These are phyloP conservation scores for Xylariomycetidae sp. DNA, from an alignment of 2,329 filamentous ascomycete species.

Conservation along the genomic window DNA sequence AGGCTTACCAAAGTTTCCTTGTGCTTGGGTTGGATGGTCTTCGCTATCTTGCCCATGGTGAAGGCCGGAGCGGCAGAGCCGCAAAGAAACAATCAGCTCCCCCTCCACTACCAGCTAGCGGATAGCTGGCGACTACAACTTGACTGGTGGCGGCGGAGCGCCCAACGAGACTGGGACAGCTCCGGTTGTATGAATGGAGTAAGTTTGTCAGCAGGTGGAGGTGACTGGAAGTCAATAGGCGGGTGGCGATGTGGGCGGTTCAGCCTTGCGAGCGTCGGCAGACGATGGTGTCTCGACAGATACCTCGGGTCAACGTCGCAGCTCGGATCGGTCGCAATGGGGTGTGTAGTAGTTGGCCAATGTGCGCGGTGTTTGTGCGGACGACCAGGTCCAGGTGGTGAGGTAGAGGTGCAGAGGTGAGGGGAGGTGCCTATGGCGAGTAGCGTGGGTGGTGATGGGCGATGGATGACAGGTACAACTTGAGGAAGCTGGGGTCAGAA, in stretches of 20 bases:
- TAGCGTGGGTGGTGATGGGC: constrained; percentile 11
- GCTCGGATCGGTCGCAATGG: constrained; percentile 1
- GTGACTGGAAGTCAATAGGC: constrained; percentile 7
- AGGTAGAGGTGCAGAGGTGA: constrained; percentile 7
- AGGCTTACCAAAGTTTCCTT: constrained; percentile 61
- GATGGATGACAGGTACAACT: constrained; percentile 14
- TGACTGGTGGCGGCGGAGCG: constrained; percentile 23
- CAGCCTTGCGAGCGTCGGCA: constrained; percentile 19
- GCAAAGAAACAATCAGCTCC: constrained; percentile 42
- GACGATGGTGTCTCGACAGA: constrained; percentile 7
- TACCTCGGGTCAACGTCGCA: constrained; percentile 3
- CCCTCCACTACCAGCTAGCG: constrained; percentile 49
- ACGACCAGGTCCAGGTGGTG: constrained; percentile 1
- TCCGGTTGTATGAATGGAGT: constrained; percentile 15
- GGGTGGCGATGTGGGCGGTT: constrained; percentile 7
- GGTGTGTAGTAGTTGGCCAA: neutral
- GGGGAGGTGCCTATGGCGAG: constrained; percentile 8
- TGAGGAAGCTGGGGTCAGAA: constrained; percentile 17
- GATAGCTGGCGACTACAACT: constrained; percentile 35
- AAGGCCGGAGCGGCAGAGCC: constrained; percentile 52
- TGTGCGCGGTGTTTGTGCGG: constrained; percentile 1
- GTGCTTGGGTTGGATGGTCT: constrained; percentile 61
- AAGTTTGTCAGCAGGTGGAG: constrained; percentile 13
- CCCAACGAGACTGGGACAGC: constrained; percentile 23
- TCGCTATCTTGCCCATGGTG: constrained; percentile 64